Evolutionary conservation across 1,139 yeast genomes (phyloP).

Genomic region (Blastobotrys arbuscula): DNA sequence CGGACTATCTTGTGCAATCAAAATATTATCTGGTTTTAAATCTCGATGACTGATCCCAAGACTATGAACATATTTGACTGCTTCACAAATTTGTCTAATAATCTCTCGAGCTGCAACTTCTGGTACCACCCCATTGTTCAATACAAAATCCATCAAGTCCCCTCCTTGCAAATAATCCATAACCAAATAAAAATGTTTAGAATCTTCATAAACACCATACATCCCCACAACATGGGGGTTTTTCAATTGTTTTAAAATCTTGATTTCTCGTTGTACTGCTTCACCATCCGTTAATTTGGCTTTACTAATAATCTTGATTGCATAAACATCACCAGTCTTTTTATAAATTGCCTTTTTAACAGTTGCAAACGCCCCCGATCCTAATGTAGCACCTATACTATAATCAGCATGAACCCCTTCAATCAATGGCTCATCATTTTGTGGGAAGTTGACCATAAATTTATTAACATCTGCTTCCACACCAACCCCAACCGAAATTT

Average conservation of each 20-base stretch:
- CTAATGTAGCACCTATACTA: conserved; percentile 74
- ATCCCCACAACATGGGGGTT: conserved; percentile 82
- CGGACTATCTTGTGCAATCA: conserved; percentile 88
- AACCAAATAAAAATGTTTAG: conserved; percentile 72
- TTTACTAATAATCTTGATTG: conserved; percentile 84
- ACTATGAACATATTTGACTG: conserved; percentile 80
- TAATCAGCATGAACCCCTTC: conserved; percentile 59
- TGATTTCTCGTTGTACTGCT: conserved; percentile 81
- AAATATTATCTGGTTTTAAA: conserved; percentile 78
- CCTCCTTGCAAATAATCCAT: conserved; percentile 98
- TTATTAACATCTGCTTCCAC: conserved; percentile 69
- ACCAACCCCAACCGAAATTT: conserved; percentile 85
- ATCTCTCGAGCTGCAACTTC: conserved; percentile 88
- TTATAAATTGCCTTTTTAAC: conserved; percentile 89
- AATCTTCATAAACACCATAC: conserved; percentile 80
- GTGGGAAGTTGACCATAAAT: conserved; percentile 59
- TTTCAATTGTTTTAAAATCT: conserved; percentile 65
- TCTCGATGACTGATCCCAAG: conserved; percentile 92
- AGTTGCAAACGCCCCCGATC: conserved; percentile 96
- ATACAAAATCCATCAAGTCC: conserved; percentile 94
- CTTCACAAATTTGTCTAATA: conserved; percentile 74
- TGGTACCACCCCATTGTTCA: conserved; percentile 84
- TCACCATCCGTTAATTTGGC: conserved; percentile 75
- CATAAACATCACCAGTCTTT: conserved; percentile 74
- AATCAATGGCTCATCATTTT: conserved; percentile 13